Conservation (phyloP, 106 monocot genomes). For the Acorus calamus region DNA sequence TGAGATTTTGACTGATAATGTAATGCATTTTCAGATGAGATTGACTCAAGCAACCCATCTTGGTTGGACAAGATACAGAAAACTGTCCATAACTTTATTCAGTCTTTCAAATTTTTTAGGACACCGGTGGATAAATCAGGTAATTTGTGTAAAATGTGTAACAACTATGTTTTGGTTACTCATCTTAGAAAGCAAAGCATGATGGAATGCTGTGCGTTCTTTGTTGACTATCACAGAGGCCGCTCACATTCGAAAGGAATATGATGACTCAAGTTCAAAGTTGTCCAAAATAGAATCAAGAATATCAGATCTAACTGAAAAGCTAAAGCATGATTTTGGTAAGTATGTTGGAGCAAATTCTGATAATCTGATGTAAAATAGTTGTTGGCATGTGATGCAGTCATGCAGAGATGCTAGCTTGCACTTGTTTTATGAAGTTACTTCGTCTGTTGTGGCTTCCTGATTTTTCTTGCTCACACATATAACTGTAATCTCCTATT, state of each 20-base stretch:
- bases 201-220: not conserved
- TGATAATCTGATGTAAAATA: too few relatives aligned
- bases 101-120: slow-evolving; percentile 78
- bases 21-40: slow-evolving; percentile 25
- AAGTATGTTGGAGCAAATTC: slow-evolving; percentile 2
- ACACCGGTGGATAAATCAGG: slow-evolving; percentile 85
- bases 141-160: slow-evolving; percentile 4
- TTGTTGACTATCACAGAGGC: slow-evolving; percentile 43
- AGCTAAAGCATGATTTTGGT: slow-evolving; percentile 90
- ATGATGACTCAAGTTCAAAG: slow-evolving; percentile 77
- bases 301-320: slow-evolving; percentile 66
- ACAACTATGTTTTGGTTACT: too few relatives aligned
- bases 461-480: too few relatives aligned
- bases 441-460: too few relatives aligned
- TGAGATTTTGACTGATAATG: too few relatives aligned
- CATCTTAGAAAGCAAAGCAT: not conserved
- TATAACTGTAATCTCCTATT: too few relatives aligned
- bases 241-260: slow-evolving; percentile 73
- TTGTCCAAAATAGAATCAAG: slow-evolving; percentile 84
- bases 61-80: slow-evolving; percentile 79
- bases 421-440: too few relatives aligned
- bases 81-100: slow-evolving; percentile 57
- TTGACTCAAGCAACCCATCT: slow-evolving; percentile 29
- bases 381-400: too few relatives aligned
- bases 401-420: too few relatives aligned